These are phyloP conservation scores for Cladorrhinum samala DNA, from an alignment of 495 filamentous ascomycete species.

Conservation along the genomic window DNA sequence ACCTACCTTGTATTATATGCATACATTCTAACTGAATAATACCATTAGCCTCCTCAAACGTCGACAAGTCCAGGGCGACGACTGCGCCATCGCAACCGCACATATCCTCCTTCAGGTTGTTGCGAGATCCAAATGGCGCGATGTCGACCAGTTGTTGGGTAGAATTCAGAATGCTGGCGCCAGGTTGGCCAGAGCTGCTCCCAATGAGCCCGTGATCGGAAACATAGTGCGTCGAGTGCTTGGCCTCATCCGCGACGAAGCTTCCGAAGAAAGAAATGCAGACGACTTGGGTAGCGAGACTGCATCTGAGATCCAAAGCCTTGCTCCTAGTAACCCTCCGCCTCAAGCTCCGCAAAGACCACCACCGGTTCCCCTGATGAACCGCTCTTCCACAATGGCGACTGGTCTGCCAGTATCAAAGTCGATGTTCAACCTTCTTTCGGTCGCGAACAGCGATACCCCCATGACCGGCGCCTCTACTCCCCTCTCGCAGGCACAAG, in stretches of 20 bases:
- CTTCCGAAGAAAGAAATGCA: slow-evolving; percentile 69
- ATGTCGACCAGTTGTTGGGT: slow-evolving; percentile 69
- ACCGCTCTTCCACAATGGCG: slow-evolving; percentile 38
- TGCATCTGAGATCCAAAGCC: slow-evolving; percentile 25
- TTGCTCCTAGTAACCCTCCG: slow-evolving; percentile 39
- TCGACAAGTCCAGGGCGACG: slow-evolving; percentile 77
- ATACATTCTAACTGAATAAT: neutral
- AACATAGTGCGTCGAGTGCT: slow-evolving; percentile 89
- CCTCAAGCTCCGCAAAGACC: slow-evolving; percentile 21
- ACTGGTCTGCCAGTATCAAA: slow-evolving; percentile 51
- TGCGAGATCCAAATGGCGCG: slow-evolving; percentile 60
- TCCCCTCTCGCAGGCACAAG: slow-evolving; percentile 30
- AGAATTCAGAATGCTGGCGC: slow-evolving; percentile 70
- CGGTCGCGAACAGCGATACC: slow-evolving; percentile 18
- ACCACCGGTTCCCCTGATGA: slow-evolving; percentile 23
- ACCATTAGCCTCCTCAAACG: slow-evolving; percentile 70
- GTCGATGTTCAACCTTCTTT: slow-evolving; percentile 82
- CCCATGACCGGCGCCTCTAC: slow-evolving; percentile 42
- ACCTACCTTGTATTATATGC: neutral
- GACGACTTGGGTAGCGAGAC: slow-evolving; percentile 47
- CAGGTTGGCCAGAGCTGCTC: slow-evolving; percentile 71
- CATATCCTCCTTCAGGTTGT: slow-evolving; percentile 81
- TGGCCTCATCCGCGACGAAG: slow-evolving; percentile 85
- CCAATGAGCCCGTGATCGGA: slow-evolving; percentile 82
- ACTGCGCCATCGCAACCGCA: slow-evolving; percentile 85